Conservation (phyloP, 108 stramenopile genomes). For the Skeletonema potamos region DNA sequence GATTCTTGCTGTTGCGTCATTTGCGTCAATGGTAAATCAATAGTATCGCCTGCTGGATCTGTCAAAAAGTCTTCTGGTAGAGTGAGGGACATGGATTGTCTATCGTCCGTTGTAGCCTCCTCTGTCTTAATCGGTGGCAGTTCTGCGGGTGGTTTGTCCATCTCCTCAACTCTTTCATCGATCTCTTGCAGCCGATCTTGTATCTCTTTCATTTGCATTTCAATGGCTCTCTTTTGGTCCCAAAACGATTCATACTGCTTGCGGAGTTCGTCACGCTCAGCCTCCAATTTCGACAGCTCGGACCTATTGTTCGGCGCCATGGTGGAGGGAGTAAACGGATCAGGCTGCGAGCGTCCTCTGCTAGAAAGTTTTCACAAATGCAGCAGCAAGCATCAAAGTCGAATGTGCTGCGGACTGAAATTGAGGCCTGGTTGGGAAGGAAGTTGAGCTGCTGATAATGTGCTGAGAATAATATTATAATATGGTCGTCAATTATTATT, state of each 20-base stretch:
- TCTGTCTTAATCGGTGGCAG: background rate
- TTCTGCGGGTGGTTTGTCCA: conserved; percentile 34
- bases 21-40: background rate
- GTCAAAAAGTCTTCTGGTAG: conserved; percentile 30
- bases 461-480: too few species aligned
- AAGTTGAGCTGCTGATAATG: too few species aligned
- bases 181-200: conserved; percentile 52
- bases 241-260: background rate
- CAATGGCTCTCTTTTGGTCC: conserved; percentile 39
- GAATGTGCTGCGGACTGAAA: too few species aligned
- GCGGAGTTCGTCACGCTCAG: conserved; percentile 15
- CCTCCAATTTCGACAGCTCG: background rate
- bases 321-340: background rate
- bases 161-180: conserved; percentile 63
- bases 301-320: background rate
- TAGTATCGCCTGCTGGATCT: background rate
- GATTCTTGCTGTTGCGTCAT: conserved; percentile 1
- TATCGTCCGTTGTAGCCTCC: background rate
- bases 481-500: too few species aligned
- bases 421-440: too few species aligned
- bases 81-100: conserved; percentile 3
- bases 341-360: background rate
- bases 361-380: background rate
- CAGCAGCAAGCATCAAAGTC: background rate
- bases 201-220: conserved; percentile 42